Percentiles rank a stretch among this genome's conserved stretches.
Conservation (phyloP, 768 basidiomycete species). For the Leccinum aurantiacum region DNA sequence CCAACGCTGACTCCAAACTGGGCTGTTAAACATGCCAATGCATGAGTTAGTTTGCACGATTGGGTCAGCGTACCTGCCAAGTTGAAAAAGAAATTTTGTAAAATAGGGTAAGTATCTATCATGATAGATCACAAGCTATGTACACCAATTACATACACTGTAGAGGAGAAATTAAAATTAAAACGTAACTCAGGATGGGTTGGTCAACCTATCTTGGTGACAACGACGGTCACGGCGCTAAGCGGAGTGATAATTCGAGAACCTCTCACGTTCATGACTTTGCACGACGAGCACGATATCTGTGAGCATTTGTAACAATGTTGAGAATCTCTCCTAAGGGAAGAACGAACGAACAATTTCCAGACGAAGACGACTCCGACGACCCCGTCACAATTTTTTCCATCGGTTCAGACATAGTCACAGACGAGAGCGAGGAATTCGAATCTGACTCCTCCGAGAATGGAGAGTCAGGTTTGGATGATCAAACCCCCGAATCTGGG, state of each 20-base stretch:
- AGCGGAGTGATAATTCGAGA: not conserved
- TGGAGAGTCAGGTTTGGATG: slow-evolving; percentile 4
- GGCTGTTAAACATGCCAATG: too few species aligned
- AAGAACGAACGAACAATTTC: slow-evolving; percentile 38
- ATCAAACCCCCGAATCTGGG: not conserved
- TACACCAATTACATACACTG: too few species aligned
- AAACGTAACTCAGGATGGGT: too few species aligned
- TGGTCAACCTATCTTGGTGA: too few species aligned
- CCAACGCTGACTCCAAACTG: too few species aligned
- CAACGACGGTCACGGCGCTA: not conserved
- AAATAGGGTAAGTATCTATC: too few species aligned
- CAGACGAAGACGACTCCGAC: slow-evolving; percentile 11
- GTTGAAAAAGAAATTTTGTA: too few species aligned
- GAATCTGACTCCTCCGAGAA: slow-evolving; percentile 15
- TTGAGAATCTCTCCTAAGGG: slow-evolving; percentile 51
- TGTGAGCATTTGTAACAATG: slow-evolving; percentile 19
- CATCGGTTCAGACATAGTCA: slow-evolving; percentile 11
- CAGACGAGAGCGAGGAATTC: slow-evolving; percentile 5
- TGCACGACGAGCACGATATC: slow-evolving; percentile 14
- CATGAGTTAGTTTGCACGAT: too few species aligned
- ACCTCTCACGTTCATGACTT: slow-evolving; percentile 8
- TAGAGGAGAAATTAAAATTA: too few species aligned
- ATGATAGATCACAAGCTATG: too few species aligned
- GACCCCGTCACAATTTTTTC: not conserved
- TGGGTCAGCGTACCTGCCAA: too few species aligned